Percentiles rank a stretch among this genome's conserved stretches.
Evolutionary conservation across 768 basidiomycete genomes (phyloP).

Genomic region (Zangia roseola): DNA sequence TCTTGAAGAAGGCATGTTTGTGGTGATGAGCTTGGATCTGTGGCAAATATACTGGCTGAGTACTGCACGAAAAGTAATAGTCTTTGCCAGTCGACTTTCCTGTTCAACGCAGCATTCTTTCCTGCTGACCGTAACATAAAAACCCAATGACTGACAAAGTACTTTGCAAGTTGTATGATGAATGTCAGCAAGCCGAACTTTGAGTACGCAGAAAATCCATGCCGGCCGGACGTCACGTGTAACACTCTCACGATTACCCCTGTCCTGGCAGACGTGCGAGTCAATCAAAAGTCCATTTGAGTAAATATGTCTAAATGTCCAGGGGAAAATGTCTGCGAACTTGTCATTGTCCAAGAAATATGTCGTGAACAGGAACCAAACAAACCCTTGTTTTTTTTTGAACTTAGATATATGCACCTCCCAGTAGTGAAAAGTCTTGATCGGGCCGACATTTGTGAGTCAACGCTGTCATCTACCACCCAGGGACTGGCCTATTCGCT

Average conservation of each 20-base stretch:
- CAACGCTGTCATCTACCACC: too few species aligned
- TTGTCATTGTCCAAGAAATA: neutral
- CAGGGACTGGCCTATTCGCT: too few species aligned
- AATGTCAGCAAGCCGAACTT: too few species aligned
- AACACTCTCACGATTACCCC: too few species aligned
- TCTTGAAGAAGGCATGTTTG: neutral
- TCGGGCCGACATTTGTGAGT: too few species aligned
- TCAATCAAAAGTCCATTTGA: neutral
- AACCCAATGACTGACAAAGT: conserved; percentile 5
- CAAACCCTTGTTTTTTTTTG: neutral
- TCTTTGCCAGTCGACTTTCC: conserved; percentile 25
- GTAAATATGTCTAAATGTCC: neutral
- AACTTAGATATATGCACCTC: too few species aligned
- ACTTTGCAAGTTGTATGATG: too few species aligned
- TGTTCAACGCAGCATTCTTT: conserved; percentile 38
- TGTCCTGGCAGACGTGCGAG: too few species aligned
- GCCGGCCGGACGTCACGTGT: neutral
- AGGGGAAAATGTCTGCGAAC: too few species aligned
- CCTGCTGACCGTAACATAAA: conserved; percentile 42
- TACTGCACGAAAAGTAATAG: neutral
- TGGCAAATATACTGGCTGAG: too few species aligned
- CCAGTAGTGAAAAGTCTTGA: too few species aligned
- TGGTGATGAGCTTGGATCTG: conserved; percentile 20
- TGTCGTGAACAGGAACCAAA: neutral
- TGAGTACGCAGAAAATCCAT: too few species aligned